Percentiles rank a stretch among this genome's conserved stretches.
These are phyloP conservation scores for Porcisia deanei DNA, from an alignment of 208 protist species.

Conservation along the genomic window DNA sequence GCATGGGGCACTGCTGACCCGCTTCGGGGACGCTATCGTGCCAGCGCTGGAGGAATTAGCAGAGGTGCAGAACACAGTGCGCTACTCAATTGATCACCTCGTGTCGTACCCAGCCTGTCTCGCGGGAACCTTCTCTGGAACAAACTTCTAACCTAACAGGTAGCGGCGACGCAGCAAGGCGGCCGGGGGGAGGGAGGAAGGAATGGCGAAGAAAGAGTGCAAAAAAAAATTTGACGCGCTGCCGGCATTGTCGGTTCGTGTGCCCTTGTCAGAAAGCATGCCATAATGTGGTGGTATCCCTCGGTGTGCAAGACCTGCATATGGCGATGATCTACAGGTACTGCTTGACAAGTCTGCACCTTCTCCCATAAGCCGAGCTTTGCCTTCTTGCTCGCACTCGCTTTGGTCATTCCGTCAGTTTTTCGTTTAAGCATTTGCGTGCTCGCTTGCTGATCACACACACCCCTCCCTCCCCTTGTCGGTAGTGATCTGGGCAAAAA, in stretches of 20 bases:
- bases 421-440: conserved; percentile 1
- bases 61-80: conserved; percentile 61
- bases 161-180: background rate
- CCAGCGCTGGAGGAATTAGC: conserved; percentile 51
- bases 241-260: background rate
- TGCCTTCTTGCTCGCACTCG: conserved; percentile 10
- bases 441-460: conserved; percentile 1
- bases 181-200: background rate
- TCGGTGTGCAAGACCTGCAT: background rate
- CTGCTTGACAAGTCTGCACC: background rate
- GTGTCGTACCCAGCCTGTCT: conserved; percentile 72
- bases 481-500: background rate
- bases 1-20: conserved; percentile 65
- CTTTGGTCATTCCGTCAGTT: conserved; percentile 2
- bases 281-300: background rate
- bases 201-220: background rate
- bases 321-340: background rate
- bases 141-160: conserved; percentile 49
- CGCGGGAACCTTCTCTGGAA: conserved; percentile 62
- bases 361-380: background rate
- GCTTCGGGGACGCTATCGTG: conserved; percentile 48
- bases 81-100: conserved; percentile 75
- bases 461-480: background rate
- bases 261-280: background rate
- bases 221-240: background rate